Percentiles rank a stretch among this genome's conserved stretches.
These are phyloP conservation scores for Solanum clarkiae DNA, from an alignment of 257 asterid species.

Conservation along the genomic window DNA sequence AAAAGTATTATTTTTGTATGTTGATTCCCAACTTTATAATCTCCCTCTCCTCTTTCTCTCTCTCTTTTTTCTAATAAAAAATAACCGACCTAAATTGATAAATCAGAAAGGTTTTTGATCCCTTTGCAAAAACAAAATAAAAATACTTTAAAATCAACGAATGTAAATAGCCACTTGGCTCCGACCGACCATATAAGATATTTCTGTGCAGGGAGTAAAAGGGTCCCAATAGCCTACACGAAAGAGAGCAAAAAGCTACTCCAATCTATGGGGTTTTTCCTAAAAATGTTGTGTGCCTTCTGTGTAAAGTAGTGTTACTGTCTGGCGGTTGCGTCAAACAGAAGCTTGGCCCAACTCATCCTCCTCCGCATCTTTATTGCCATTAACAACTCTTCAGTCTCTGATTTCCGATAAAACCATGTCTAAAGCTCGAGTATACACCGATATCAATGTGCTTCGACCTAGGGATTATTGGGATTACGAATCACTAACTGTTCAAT, in stretches of 20 bases:
- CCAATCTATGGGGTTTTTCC: not conserved
- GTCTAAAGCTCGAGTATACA: slow-evolving; percentile 3
- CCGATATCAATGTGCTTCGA: slow-evolving; percentile 4
- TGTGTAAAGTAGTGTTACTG: not conserved
- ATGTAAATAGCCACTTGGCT: not conserved
- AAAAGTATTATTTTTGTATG: too few species aligned
- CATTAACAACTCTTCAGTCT: not conserved
- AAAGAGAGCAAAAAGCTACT: not conserved
- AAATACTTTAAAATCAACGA: not conserved
- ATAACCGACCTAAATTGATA: too few species aligned
- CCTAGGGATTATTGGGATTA: slow-evolving; percentile 10
- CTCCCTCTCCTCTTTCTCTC: too few species aligned
- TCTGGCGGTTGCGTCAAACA: not conserved
- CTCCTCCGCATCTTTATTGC: not conserved
- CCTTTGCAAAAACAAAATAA: not conserved
- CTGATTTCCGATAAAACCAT: not conserved
- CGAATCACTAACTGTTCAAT: slow-evolving; percentile 7
- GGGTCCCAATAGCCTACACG: not conserved
- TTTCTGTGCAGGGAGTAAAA: not conserved
- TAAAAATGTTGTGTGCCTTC: not conserved
- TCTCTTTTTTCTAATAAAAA: too few species aligned
- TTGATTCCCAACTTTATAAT: too few species aligned
- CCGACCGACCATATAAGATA: not conserved
- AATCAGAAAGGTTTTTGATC: too few species aligned
- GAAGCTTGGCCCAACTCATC: not conserved